These are phyloP conservation scores for Yamadazyma dendronema DNA, from an alignment of 1,139 yeast genomes.

Conservation along the genomic window DNA sequence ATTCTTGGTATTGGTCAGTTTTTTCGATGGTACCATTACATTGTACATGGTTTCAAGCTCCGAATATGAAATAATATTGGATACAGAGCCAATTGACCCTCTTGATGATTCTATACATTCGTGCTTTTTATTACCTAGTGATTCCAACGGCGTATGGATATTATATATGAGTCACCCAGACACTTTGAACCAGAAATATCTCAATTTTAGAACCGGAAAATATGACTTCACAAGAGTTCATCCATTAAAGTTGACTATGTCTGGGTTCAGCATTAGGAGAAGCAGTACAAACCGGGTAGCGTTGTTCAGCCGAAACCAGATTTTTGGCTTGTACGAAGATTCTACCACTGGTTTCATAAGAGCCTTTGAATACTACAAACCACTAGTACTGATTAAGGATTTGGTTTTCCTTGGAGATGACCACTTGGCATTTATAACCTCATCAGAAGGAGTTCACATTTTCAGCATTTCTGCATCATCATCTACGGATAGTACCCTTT, in stretches of 20 bases:
- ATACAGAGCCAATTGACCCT: slow-evolving; percentile 6
- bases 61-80: slow-evolving; percentile 8
- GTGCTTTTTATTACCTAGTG: slow-evolving; percentile 5
- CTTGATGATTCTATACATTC: no score
- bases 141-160: slow-evolving; percentile 14
- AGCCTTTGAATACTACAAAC: slow-evolving; percentile 7
- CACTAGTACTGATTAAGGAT: no score
- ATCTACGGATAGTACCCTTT: slow-evolving; percentile 12
- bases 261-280: slow-evolving; percentile 15
- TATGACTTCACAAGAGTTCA: no score
- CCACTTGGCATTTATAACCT: slow-evolving; percentile 8
- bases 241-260: no score
- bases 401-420: slow-evolving; percentile 11
- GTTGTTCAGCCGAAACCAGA: slow-evolving; percentile 13
- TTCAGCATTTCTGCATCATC: slow-evolving; percentile 9
- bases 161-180: slow-evolving; percentile 17
- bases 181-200: slow-evolving; percentile 13
- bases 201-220: slow-evolving; percentile 9
- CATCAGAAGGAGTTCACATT: slow-evolving; percentile 9
- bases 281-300: slow-evolving; percentile 9
- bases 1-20: slow-evolving; percentile 13
- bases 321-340: slow-evolving; percentile 10
- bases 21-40: slow-evolving; percentile 17
- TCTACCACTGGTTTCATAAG: slow-evolving; percentile 8
- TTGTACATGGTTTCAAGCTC: slow-evolving; percentile 10